These are phyloP conservation scores for Kazachstania martiniae DNA, from an alignment of 805 yeast species.

Conservation along the genomic window DNA sequence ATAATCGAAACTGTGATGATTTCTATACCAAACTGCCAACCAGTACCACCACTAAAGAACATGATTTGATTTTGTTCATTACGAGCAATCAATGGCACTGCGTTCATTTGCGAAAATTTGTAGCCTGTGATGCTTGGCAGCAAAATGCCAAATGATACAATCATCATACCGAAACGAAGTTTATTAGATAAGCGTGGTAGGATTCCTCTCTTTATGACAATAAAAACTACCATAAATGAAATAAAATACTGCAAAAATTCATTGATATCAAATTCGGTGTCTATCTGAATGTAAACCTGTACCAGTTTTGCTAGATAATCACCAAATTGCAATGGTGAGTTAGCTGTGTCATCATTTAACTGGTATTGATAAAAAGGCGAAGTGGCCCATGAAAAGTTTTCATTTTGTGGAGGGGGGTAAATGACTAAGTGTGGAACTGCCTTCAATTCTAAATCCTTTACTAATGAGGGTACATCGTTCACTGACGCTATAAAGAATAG, in stretches of 20 bases:
- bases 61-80: conserved; percentile 41
- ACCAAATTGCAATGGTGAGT: conserved; percentile 40
- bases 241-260: conserved; percentile 38
- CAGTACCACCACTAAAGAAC: conserved; percentile 51
- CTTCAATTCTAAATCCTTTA: conserved; percentile 32
- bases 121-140: conserved; percentile 46
- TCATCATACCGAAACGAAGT: conserved; percentile 14
- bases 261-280: conserved; percentile 32
- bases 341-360: conserved; percentile 20
- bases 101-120: conserved; percentile 49
- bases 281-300: conserved; percentile 34
- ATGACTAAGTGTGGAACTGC: conserved; percentile 62
- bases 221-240: conserved; percentile 34
- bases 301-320: conserved; percentile 39
- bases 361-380: conserved; percentile 30
- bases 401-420: conserved; percentile 39
- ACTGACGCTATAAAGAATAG: conserved; percentile 45
- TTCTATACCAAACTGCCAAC: conserved; percentile 66
- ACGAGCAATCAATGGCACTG: conserved; percentile 51
- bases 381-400: conserved; percentile 18
- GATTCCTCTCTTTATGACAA: conserved; percentile 39
- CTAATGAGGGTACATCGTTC: conserved; percentile 31
- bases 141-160: conserved; percentile 33
- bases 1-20: conserved; percentile 40
- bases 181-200: conserved; percentile 22